Percentiles rank a stretch among this genome's conserved stretches.
Evolutionary conservation across 768 basidiomycete genomes (phyloP).

Genomic region (Clitopilus passeckerianus): DNA sequence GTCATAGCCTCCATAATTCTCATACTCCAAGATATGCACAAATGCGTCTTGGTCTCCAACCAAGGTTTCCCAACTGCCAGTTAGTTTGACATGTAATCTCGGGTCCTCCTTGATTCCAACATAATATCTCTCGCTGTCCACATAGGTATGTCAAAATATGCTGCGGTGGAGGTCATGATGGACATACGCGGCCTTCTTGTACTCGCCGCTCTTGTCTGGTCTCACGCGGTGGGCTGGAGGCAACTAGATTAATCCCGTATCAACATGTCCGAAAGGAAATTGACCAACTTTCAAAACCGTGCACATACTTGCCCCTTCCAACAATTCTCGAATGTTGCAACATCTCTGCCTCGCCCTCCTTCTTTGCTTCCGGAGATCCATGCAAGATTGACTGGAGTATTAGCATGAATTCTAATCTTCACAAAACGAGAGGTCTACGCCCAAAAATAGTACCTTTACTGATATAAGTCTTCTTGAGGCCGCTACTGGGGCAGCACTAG

Average conservation of each 20-base stretch:
- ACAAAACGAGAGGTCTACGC: conserved; percentile 11
- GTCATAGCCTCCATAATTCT: conserved; percentile 89
- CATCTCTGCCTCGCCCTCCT: conserved; percentile 69
- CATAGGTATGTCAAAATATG: not conserved
- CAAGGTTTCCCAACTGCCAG: conserved; percentile 89
- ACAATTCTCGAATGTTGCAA: conserved; percentile 86
- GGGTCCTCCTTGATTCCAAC: conserved; percentile 70
- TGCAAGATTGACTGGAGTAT: conserved; percentile 73
- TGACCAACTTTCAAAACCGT: conserved; percentile 78
- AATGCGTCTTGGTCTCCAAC: conserved; percentile 91
- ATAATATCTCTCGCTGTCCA: conserved; percentile 75
- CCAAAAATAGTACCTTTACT: conserved; percentile 47
- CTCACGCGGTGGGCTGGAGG: conserved; percentile 76
- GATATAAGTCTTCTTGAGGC: conserved; percentile 47
- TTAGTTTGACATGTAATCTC: conserved; percentile 77
- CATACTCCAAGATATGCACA: conserved; percentile 81
- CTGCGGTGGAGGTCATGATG: conserved; percentile 44
- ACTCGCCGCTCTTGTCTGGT: conserved; percentile 75
- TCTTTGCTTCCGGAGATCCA: conserved; percentile 88
- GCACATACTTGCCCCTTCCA: conserved; percentile 91
- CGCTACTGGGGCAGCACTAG: conserved; percentile 3
- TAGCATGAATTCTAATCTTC: conserved; percentile 10
- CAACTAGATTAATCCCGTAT: conserved; percentile 8
- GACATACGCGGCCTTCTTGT: conserved; percentile 83
- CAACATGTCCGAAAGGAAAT: not conserved